A percentile compares a stretch with the other conserved stretches of the same genome.
Evolutionary conservation across 306 rosid genomes (phyloP).

Genomic region (Prinsepia uniflora): DNA sequence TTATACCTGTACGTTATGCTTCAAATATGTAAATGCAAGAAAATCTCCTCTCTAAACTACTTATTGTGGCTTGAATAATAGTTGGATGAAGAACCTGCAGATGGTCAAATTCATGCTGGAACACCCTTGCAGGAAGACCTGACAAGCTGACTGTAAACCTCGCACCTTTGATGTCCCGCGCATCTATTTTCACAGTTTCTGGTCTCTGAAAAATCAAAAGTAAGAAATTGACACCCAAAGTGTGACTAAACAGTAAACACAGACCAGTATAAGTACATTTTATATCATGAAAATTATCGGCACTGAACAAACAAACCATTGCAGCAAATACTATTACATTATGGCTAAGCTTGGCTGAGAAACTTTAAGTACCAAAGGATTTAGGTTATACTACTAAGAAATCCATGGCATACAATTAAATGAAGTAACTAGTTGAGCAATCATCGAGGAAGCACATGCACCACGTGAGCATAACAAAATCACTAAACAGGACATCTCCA

Average conservation of each 20-base stretch:
- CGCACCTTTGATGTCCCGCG: conserved; percentile 59
- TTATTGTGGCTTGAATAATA: neutral
- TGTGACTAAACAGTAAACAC: neutral
- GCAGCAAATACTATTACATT: neutral
- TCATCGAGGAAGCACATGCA: too few relatives aligned
- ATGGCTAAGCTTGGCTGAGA: too few relatives aligned
- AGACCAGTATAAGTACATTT: neutral
- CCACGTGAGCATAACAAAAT: too few relatives aligned
- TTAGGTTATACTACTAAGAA: too few relatives aligned
- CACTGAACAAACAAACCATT: neutral
- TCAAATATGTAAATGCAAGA: neutral
- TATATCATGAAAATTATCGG: neutral
- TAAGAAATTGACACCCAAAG: conserved; percentile 1
- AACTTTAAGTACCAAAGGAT: too few relatives aligned
- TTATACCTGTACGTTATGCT: conserved; percentile 5
- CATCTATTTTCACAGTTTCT: conserved; percentile 79
- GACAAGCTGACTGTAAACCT: conserved; percentile 62
- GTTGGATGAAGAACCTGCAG: conserved; percentile 53
- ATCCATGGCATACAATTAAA: too few relatives aligned
- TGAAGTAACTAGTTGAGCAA: too few relatives aligned
- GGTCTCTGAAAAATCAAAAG: conserved; percentile 60
- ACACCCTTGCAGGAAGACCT: conserved; percentile 82
- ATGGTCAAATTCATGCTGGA: conserved; percentile 97
- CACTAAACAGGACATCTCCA: too few relatives aligned
- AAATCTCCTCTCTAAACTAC: conserved; percentile 4